phyloP scores from a whole-genome alignment of 2,329 filamentous ascomycete species.

The Fragosphaeria purpurea region DNA sequence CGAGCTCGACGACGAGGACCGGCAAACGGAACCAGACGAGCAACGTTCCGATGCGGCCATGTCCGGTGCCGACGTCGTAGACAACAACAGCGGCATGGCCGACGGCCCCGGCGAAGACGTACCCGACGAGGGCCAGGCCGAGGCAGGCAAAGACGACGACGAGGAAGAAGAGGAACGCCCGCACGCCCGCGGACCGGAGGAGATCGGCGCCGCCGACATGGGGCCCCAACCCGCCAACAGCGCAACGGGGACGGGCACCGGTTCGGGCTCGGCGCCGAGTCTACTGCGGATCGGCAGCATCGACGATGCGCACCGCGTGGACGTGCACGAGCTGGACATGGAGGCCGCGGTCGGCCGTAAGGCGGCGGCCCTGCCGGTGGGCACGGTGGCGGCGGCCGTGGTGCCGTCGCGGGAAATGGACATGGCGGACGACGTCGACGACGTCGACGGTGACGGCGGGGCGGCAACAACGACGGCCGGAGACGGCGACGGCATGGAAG shows the following conservation, averaged over 20 bases:
- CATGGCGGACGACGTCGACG: conserved; percentile 1
- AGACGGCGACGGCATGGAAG: conserved; percentile 1
- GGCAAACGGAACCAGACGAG: conserved; percentile 8
- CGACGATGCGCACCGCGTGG: conserved; percentile 27
- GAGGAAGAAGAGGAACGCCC: conserved; percentile 50
- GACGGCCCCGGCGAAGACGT: conserved; percentile 15
- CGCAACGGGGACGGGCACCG: conserved; percentile 22
- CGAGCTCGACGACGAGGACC: conserved; percentile 8
- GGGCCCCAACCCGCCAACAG: conserved; percentile 54
- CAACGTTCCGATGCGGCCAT: neutral
- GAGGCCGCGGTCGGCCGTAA: conserved; percentile 52
- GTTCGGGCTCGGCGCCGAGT: conserved; percentile 16
- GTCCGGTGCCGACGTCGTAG: neutral
- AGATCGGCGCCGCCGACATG: conserved; percentile 78
- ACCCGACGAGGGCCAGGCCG: conserved; percentile 15
- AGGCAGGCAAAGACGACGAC: neutral
- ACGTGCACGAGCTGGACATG: conserved; percentile 47
- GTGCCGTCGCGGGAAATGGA: conserved; percentile 1
- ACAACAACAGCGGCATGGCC: neutral
- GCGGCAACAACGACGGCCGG: too few relatives aligned
- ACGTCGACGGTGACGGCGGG: neutral
- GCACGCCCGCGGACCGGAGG: conserved; percentile 73
- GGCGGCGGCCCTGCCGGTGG: conserved; percentile 16
- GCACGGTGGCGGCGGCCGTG: conserved; percentile 9
- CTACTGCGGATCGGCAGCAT: conserved; percentile 7